Conservation (phyloP, 192 early-diverging fungal species). For the Mortierella hygrophila region DNA sequence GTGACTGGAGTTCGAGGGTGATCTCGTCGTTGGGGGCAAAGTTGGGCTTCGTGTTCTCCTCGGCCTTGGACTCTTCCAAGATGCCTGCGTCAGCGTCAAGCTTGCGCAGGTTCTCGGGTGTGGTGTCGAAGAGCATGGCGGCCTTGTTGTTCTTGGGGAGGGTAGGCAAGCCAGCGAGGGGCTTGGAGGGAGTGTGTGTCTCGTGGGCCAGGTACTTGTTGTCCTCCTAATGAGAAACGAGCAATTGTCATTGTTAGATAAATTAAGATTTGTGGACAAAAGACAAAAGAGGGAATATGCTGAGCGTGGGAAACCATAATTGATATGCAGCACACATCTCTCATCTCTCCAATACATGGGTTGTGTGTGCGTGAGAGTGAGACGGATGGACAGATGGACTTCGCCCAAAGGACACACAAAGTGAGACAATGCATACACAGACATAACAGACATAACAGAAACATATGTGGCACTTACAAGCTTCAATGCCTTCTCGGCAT, state of each 20-base stretch:
- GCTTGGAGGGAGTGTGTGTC: constrained; percentile 55
- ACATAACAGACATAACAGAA: neutral
- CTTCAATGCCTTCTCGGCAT: constrained; percentile 50
- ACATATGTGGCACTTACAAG: constrained; percentile 25
- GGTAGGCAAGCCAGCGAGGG: constrained; percentile 11
- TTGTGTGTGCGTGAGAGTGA: neutral
- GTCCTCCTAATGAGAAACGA: constrained; percentile 32
- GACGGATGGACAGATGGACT: neutral
- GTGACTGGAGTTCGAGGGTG: constrained; percentile 70
- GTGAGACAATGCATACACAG: constrained; percentile 1
- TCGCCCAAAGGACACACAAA: neutral
- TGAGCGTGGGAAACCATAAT: neutral
- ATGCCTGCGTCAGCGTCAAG: constrained; percentile 47
- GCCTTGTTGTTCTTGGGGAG: constrained; percentile 17
- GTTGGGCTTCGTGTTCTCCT: constrained; percentile 56
- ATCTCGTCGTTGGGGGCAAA: constrained; percentile 52
- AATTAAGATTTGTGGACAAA: neutral
- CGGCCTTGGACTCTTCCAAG: constrained; percentile 49
- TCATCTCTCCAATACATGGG: neutral
- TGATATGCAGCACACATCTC: neutral
- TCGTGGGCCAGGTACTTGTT: constrained; percentile 57
- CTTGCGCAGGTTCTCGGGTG: constrained; percentile 53
- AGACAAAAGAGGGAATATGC: neutral
- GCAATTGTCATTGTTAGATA: neutral
- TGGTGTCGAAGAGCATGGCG: constrained; percentile 46